Percentiles rank a stretch among this genome's conserved stretches.
Conservation (phyloP, 2,329 filamentous ascomycete genomes). For the Xylaria arbuscula region DNA sequence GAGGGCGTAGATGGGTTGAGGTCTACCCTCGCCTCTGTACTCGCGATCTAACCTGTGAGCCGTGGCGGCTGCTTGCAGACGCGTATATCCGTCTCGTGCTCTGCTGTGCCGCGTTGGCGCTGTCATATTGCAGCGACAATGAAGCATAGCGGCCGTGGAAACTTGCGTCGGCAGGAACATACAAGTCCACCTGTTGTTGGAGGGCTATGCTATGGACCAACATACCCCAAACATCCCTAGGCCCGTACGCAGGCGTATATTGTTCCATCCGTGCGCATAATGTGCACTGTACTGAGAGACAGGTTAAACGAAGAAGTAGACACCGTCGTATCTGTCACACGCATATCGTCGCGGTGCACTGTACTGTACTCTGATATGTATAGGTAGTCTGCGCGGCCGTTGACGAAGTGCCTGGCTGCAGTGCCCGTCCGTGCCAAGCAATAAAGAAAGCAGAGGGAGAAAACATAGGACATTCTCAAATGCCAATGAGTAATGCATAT, state of each 20-base stretch:
- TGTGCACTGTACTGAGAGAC: background rate
- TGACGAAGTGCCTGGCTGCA: slow-evolving; percentile 22
- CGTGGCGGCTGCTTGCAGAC: slow-evolving; percentile 27
- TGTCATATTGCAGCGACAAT: slow-evolving; percentile 18
- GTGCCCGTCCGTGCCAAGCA: slow-evolving; percentile 29
- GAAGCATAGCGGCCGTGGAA: background rate
- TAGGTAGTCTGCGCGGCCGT: slow-evolving; percentile 8
- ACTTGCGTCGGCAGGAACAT: slow-evolving; percentile 3
- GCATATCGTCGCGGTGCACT: background rate
- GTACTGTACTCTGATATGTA: background rate
- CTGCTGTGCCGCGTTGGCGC: slow-evolving; percentile 11
- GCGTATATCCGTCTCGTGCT: slow-evolving; percentile 14
- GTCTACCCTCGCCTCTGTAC: slow-evolving; percentile 4
- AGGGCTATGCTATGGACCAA: background rate
- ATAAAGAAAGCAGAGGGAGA: background rate
- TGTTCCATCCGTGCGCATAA: slow-evolving; percentile 21
- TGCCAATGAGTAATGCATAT: slow-evolving; percentile 12
- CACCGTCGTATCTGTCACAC: slow-evolving; percentile 12
- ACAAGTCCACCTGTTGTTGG: background rate
- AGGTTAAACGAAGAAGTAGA: background rate
- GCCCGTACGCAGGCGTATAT: background rate
- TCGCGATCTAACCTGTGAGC: slow-evolving; percentile 19
- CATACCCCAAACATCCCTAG: slow-evolving; percentile 16
- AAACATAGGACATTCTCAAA: slow-evolving; percentile 12
- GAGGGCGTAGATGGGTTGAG: background rate